A percentile compares a stretch with the other conserved stretches of the same genome.
These are phyloP conservation scores for Boletus subcaerulescens DNA, from an alignment of 768 basidiomycete genomes.

Conservation along the genomic window DNA sequence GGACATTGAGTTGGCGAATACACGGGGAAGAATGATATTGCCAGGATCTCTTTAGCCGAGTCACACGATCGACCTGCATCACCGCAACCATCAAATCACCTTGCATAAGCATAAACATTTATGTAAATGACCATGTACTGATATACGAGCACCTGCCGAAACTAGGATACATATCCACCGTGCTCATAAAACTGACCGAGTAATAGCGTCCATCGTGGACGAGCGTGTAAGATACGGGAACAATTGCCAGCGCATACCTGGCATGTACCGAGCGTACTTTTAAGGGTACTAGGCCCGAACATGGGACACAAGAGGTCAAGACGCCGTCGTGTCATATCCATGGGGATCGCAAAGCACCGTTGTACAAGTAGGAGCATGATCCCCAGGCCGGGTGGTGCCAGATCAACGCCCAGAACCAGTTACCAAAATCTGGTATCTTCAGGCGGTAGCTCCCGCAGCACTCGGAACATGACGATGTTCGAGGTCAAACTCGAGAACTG, in stretches of 20 bases:
- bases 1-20: too few relatives aligned
- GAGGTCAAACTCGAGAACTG: constrained; percentile 50
- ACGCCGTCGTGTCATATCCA: neutral
- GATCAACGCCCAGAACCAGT: neutral
- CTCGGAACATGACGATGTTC: constrained; percentile 45
- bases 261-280: neutral
- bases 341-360: neutral
- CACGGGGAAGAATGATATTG: too few relatives aligned
- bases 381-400: neutral
- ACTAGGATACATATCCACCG: neutral
- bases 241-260: neutral
- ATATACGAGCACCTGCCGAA: neutral
- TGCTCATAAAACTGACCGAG: neutral
- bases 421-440: constrained; percentile 43
- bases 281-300: neutral
- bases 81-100: neutral
- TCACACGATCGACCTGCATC: too few relatives aligned
- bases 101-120: too few relatives aligned
- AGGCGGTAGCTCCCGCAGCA: constrained; percentile 34
- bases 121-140: neutral
- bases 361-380: neutral
- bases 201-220: constrained; percentile 8
- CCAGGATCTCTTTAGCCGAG: too few relatives aligned
- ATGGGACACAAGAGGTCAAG: neutral
- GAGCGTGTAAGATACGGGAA: constrained; percentile 3